Evolutionary conservation across 768 basidiomycete genomes (phyloP), one percentile per base, ranked within the genome.

Genomic region (Butyriboletus loyo): DNA sequence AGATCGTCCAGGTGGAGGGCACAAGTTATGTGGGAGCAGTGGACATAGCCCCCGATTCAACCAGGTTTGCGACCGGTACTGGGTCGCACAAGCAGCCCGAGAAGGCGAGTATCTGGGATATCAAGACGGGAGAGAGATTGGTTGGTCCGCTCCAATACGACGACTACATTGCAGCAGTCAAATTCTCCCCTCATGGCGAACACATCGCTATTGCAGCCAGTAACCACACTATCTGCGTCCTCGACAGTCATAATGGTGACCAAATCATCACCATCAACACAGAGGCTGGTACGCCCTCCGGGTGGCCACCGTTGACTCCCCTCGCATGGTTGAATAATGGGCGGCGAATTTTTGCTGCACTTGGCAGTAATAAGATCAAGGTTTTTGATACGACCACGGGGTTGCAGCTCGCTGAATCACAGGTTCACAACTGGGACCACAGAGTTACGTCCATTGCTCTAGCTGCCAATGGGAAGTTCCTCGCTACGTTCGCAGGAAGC

Each of bases 281-380:
- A n/a, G 1, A 32, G 0, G 31, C 27, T 4, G 2, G 3, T 2
- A 17, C 5, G 6, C 17, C 17, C 6, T 7, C 8, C 7, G 1
- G 14, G 14, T 35, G 17, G 17, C 7, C 4, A 6, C 17, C 7
- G 9, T 6, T 14, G 13, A 32, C 32, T 32, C 32, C 14, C 2
- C 32, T 32, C n/a, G 35, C 35, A 35, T 35, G 35, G 35, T 35
- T 7, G n/a, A 35, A 5, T 9, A 17, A 35, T n/a, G 17, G 17
- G 7, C 35, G n/a, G 17, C 35, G n/a, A 7, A n/a, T n/a, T 17
- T 7, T 7, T 7, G 42, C 14, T 10, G 22, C 4, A 10, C 34
- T 19, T 15, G 14, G 15, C 5, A 3, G 11, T 3, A 1, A 8
- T 4, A 32, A 27, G 28, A 25, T 54, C 35, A 27, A 8, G 24